Evolutionary conservation across 139 green algal species (phyloP), one percentile per base, ranked within the genome.

Genomic region (Ettlia oleoabundans): DNA sequence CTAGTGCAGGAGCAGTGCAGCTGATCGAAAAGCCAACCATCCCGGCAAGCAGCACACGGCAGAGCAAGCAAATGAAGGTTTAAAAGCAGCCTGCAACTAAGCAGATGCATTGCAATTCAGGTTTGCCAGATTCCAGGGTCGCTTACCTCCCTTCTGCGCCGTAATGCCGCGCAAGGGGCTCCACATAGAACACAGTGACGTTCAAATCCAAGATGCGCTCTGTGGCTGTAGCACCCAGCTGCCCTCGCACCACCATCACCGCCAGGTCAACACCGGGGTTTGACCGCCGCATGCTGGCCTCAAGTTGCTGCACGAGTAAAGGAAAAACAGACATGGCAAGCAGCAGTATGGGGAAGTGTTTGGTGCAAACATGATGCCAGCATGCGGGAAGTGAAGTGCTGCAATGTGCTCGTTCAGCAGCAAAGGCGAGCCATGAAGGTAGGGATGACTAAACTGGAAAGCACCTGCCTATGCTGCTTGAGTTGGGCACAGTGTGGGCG

Each of bases 191-290:
- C 21, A 77, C 52, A 1, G 47, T 76, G 7, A 71, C 43, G 51
- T 55, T 41, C 21, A 83, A 19, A 0, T 52, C 65, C 47, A 63
- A 22, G 4, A 83, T 2, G 3, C 64, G 75, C 75, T 71, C 55
- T 58, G 58, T 81, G 58, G 58, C 58, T 28, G 33, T 38, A 21
- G 73, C 73, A 55, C 73, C 75, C 75, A 82, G 63, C 77, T 76
- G 37, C 42, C 77, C 77, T 0, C 64, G 63, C 41, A 82, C 68
- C 53, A 84, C 21, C 79, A 84, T 79, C 37, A 84, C 68, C 1
- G 38, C 68, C 68, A 84, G 53, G 43, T 70, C 41, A 0, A 84
- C 35, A 1, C 79, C 68, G 4, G 79, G 79, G 68, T 79, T 84
- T n/a, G 28, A 41, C 15, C 52, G 38, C 38, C 68, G 52, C 68